These are phyloP conservation scores for Yamadazyma oceani DNA, from an alignment of 1,139 yeast genomes.

Conservation along the genomic window DNA sequence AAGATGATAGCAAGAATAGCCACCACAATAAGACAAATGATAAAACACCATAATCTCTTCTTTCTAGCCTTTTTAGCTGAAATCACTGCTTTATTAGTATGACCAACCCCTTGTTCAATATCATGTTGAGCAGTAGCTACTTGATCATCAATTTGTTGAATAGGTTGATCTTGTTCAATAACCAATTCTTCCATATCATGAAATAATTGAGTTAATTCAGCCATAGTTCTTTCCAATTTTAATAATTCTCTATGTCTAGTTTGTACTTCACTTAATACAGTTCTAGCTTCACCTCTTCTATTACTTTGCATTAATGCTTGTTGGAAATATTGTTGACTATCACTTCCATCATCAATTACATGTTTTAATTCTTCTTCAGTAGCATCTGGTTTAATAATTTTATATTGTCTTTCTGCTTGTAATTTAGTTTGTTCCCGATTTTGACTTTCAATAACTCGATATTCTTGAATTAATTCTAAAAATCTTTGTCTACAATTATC, in stretches of 20 bases:
- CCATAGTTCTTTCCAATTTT: constrained; percentile 93
- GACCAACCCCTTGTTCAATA: constrained; percentile 92
- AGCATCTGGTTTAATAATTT: constrained; percentile 91
- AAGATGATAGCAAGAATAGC: constrained; percentile 70
- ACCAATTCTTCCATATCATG: constrained; percentile 96
- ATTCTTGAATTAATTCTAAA: constrained; percentile 81
- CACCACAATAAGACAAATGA: constrained; percentile 60
- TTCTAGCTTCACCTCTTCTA: constrained; percentile 95
- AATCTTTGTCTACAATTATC: constrained; percentile 86
- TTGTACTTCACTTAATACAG: constrained; percentile 94
- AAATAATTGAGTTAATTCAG: constrained; percentile 91
- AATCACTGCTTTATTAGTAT: constrained; percentile 85
- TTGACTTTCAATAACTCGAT: constrained; percentile 82
- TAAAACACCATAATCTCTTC: constrained; percentile 86
- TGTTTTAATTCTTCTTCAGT: constrained; percentile 78
- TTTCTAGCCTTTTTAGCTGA: constrained; percentile 89
- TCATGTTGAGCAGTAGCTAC: constrained; percentile 84
- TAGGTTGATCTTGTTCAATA: constrained; percentile 90
- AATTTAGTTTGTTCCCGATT: constrained; percentile 82
- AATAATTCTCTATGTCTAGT: constrained; percentile 93
- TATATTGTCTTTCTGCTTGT: constrained; percentile 91
- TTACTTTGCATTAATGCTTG: constrained; percentile 90
- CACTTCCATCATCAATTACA: constrained; percentile 75
- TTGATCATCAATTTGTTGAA: constrained; percentile 80
- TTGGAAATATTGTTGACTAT: constrained; percentile 88